Percentiles rank a stretch among this genome's conserved stretches.
These are phyloP conservation scores for Hypoxylon trugodes DNA, from an alignment of 495 filamentous ascomycete species.

Conservation along the genomic window DNA sequence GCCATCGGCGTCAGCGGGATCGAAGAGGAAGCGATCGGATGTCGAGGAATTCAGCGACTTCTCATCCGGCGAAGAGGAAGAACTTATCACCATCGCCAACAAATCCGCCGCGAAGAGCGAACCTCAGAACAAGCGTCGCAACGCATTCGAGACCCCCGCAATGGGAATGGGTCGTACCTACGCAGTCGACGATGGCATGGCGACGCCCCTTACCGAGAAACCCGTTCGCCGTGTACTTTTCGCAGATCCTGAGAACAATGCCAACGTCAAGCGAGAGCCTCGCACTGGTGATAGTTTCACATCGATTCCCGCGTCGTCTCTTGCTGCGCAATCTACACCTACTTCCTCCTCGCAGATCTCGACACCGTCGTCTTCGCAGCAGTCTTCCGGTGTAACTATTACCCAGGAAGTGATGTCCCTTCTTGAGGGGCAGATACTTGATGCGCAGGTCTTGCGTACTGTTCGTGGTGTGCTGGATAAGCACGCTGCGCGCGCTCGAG, in stretches of 20 bases:
- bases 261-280: constrained; percentile 18
- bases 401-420: constrained; percentile 59
- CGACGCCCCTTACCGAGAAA: constrained; percentile 40
- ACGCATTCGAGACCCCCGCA: constrained; percentile 26
- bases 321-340: background rate
- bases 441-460: constrained; percentile 49
- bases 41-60: constrained; percentile 38
- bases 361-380: constrained; percentile 12
- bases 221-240: constrained; percentile 38
- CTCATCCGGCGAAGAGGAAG: constrained; percentile 35
- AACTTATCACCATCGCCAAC: constrained; percentile 24
- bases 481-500: constrained; percentile 63
- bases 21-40: constrained; percentile 33
- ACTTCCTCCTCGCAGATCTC: background rate
- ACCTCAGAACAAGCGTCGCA: constrained; percentile 10
- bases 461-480: constrained; percentile 60
- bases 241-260: constrained; percentile 4
- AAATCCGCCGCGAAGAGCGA: constrained; percentile 25
- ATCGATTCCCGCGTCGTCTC: background rate
- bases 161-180: background rate
- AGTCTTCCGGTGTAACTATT: constrained; percentile 45
- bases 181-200: constrained; percentile 25
- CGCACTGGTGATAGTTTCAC: constrained; percentile 23
- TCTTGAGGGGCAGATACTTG: constrained; percentile 59
- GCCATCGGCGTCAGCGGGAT: constrained; percentile 3